A percentile compares a stretch with the other conserved stretches of the same genome.
Evolutionary conservation across 495 filamentous ascomycete genomes (phyloP).

Genomic region (Parmelia sp.): DNA sequence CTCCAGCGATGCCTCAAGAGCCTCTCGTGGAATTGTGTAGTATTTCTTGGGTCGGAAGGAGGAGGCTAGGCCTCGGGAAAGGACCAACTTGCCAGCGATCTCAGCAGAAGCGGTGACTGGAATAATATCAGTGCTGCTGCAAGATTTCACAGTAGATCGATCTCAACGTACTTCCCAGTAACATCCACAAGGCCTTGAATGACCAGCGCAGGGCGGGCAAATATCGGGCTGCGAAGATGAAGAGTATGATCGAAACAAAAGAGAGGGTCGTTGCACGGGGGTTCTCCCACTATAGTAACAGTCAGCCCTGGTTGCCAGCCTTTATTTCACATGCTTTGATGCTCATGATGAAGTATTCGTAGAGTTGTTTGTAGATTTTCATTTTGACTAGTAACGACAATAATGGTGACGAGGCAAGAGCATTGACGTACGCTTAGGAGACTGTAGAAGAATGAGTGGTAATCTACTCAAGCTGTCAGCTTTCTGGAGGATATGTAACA

Average conservation of each 20-base stretch:
- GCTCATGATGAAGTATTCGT: too few species aligned
- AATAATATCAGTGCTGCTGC: constrained; percentile 36
- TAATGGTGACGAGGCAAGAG: neutral
- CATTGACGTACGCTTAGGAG: constrained; percentile 60
- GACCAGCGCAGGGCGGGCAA: constrained; percentile 80
- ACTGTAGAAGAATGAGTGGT: constrained; percentile 92
- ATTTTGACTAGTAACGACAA: too few species aligned
- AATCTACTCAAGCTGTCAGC: constrained; percentile 30
- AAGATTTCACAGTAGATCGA: neutral
- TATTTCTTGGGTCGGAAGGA: constrained; percentile 87
- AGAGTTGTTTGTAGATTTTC: too few species aligned
- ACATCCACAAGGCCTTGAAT: constrained; percentile 75
- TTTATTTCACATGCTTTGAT: neutral
- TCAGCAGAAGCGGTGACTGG: constrained; percentile 70
- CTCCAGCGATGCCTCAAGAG: constrained; percentile 69
- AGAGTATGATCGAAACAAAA: constrained; percentile 61
- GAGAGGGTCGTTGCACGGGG: constrained; percentile 79
- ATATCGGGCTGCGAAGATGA: constrained; percentile 88
- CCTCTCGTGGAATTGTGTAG: constrained; percentile 82
- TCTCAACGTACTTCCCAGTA: constrained; percentile 52
- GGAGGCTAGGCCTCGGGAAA: constrained; percentile 73
- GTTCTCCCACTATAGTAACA: constrained; percentile 53
- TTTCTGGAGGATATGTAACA: constrained; percentile 20
- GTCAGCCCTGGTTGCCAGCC: constrained; percentile 8
- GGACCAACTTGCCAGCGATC: constrained; percentile 63